Conservation (phyloP, 257 asterid species). For the Penstemon newberryi region DNA sequence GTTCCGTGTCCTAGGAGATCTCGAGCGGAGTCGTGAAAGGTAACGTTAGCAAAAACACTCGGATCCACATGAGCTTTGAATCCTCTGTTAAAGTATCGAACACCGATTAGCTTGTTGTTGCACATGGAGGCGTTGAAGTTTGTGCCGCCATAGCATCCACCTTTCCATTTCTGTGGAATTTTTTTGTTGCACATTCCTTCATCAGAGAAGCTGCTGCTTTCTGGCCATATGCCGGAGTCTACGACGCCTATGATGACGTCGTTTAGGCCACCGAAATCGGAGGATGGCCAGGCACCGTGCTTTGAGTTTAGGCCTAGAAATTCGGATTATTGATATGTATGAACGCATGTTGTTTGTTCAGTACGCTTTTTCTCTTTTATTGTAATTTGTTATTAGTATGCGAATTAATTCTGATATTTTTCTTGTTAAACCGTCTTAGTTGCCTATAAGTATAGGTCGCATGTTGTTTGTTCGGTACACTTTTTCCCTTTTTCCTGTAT, state of each 20-base stretch:
- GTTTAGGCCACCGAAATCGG: constrained; percentile 34
- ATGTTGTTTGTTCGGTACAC: no score
- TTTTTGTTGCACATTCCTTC: constrained; percentile 34
- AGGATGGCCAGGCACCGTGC: constrained; percentile 46
- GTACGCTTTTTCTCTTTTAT: no score
- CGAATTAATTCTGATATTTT: no score
- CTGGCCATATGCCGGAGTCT: constrained; percentile 58
- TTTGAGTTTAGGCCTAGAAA: constrained; percentile 45
- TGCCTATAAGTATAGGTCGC: no score
- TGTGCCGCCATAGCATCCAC: constrained; percentile 41
- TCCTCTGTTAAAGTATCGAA: constrained; percentile 43
- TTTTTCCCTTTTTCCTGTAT: no score
- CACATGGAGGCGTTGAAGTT: constrained; percentile 43
- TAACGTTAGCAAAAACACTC: constrained; percentile 37
- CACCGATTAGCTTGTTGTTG: constrained; percentile 51
- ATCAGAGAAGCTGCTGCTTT: constrained; percentile 45
- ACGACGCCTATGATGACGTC: constrained; percentile 47
- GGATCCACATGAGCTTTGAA: constrained; percentile 48
- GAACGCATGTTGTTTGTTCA: no score
- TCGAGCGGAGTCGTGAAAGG: no score
- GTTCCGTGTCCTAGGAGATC: no score
- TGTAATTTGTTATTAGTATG: no score
- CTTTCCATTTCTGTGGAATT: constrained; percentile 48
- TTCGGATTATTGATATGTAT: neutral
- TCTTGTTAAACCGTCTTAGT: no score